phyloP scores from a whole-genome alignment of 352 stramenopile species.

The Pythium periplocum region DNA sequence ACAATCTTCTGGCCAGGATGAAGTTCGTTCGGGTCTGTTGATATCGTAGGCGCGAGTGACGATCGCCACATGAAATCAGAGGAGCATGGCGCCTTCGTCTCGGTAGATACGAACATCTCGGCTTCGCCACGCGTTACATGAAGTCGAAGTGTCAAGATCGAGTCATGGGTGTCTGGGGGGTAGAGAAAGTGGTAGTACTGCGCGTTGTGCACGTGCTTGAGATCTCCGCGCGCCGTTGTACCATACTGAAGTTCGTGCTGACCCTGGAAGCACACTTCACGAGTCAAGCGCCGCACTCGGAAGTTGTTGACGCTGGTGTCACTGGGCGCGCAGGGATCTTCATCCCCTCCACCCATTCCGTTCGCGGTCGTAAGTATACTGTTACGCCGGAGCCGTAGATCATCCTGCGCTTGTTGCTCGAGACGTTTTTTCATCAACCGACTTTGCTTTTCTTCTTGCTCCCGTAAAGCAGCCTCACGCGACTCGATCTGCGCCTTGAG shows the following conservation, averaged over 20 bases:
- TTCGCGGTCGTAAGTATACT: conserved; percentile 2
- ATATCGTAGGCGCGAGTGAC: conserved; percentile 16
- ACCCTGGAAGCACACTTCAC: conserved; percentile 46
- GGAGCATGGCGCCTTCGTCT: conserved; percentile 56
- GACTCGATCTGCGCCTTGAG: conserved; percentile 39
- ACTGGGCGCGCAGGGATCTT: too few relatives aligned
- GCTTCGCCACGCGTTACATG: conserved; percentile 37
- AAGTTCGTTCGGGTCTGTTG: neutral
- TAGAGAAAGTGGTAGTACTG: conserved; percentile 66
- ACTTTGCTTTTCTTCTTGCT: conserved; percentile 42
- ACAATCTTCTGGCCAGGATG: conserved; percentile 38
- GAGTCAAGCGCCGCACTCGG: conserved; percentile 34
- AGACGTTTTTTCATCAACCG: conserved; percentile 58
- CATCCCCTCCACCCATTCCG: too few relatives aligned
- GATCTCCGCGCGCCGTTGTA: conserved; percentile 27
- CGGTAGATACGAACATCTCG: conserved; percentile 61
- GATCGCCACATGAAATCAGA: conserved; percentile 71
- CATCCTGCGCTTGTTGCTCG: conserved; percentile 47
- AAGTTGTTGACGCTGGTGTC: conserved; percentile 20
- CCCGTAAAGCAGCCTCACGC: conserved; percentile 33
- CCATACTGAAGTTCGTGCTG: conserved; percentile 49
- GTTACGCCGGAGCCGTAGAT: conserved; percentile 25
- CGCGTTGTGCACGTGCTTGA: conserved; percentile 13
- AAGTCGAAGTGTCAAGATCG: conserved; percentile 62
- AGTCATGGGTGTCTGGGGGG: conserved; percentile 18